Evolutionary conservation across 495 filamentous ascomycete species (phyloP).

Genomic region (Xylaria flabelliformis): DNA sequence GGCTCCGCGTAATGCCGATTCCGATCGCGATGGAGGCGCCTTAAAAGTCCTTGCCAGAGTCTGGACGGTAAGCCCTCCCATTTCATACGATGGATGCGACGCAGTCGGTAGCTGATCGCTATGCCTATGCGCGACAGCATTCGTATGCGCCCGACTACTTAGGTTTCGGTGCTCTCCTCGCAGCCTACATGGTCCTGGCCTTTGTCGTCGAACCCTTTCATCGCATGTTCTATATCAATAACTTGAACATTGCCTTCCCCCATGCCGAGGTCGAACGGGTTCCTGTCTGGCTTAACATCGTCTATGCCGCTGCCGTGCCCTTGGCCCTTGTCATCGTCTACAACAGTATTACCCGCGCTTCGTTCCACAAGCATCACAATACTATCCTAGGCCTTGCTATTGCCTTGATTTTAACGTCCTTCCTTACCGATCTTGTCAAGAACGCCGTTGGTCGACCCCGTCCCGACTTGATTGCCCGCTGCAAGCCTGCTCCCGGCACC

Average conservation of each 20-base stretch:
- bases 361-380: constrained; percentile 83
- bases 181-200: constrained; percentile 70
- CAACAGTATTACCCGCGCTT: constrained; percentile 64
- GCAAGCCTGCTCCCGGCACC: constrained; percentile 72
- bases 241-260: constrained; percentile 83
- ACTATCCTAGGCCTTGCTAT: constrained; percentile 81
- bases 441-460: constrained; percentile 89
- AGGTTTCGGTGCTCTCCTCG: constrained; percentile 71
- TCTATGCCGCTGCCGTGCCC: constrained; percentile 77
- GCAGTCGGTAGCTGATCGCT: constrained; percentile 9
- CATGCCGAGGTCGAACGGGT: constrained; percentile 87
- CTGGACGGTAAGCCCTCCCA: constrained; percentile 50
- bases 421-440: constrained; percentile 91
- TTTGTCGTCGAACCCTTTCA: constrained; percentile 85
- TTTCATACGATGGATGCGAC: constrained; percentile 2
- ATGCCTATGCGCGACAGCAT: constrained; percentile 51
- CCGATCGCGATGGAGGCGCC: constrained; percentile 33
- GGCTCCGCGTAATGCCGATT: constrained; percentile 41
- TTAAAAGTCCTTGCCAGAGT: constrained; percentile 55
- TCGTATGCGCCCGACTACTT: constrained; percentile 90
- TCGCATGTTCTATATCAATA: constrained; percentile 81
- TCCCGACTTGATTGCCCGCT: constrained; percentile 89
- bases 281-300: constrained; percentile 74
- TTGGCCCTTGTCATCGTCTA: constrained; percentile 68
- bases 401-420: constrained; percentile 74